Percentiles rank a stretch among this genome's conserved stretches.
Evolutionary conservation across 371 early-diverging fungal species (phyloP).

Genomic region (Funneliformis caledonium): DNA sequence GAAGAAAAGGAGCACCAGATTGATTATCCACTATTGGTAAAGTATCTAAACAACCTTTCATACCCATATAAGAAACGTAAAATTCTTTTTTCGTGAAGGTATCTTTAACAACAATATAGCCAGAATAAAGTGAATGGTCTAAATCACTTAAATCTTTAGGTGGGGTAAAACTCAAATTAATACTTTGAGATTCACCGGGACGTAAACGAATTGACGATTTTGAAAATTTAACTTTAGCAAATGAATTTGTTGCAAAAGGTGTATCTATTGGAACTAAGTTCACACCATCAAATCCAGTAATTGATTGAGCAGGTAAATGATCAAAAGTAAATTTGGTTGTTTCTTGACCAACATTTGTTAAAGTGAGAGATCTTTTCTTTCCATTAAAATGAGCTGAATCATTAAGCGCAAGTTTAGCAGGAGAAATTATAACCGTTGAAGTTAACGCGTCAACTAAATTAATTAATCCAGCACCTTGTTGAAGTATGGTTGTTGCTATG

Average conservation of each 20-base stretch:
- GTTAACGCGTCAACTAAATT: constrained; percentile 64
- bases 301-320: constrained; percentile 53
- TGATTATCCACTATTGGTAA: constrained; percentile 56
- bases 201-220: constrained; percentile 44
- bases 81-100: constrained; percentile 40
- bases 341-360: constrained; percentile 64
- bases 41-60: constrained; percentile 53
- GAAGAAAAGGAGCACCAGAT: constrained; percentile 41
- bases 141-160: constrained; percentile 45
- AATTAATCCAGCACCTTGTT: constrained; percentile 79
- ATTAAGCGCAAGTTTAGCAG: constrained; percentile 70
- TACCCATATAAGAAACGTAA: constrained; percentile 61
- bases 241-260: constrained; percentile 44
- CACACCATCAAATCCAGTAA: constrained; percentile 48
- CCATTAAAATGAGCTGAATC: constrained; percentile 56
- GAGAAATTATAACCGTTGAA: constrained; percentile 57
- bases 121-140: constrained; percentile 32
- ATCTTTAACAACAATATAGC: constrained; percentile 24
- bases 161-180: constrained; percentile 49
- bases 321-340: constrained; percentile 58
- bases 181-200: constrained; percentile 51
- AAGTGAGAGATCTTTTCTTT: constrained; percentile 19
- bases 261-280: constrained; percentile 42
- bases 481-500: constrained; percentile 47
- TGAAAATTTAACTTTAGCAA: constrained; percentile 35